Evolutionary conservation across 2,329 filamentous ascomycete species (phyloP).

Genomic region (Apiospora sp.): DNA sequence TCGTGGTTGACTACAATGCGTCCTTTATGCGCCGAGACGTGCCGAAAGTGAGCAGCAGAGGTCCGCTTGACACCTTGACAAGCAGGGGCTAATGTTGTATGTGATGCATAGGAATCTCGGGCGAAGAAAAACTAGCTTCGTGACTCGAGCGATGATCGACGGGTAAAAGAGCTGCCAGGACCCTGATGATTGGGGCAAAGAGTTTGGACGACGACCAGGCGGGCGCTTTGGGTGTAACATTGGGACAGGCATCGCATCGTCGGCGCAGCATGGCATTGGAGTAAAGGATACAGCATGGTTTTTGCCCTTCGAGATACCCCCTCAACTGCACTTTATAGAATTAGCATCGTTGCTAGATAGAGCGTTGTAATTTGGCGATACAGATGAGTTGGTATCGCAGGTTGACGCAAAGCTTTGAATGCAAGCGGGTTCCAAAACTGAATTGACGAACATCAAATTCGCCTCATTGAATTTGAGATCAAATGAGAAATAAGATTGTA

Average conservation of each 20-base stretch:
- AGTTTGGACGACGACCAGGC: neutral
- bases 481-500: neutral
- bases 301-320: constrained; percentile 8
- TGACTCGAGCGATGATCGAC: neutral
- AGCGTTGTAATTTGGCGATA: neutral
- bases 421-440: neutral
- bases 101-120: constrained; percentile 23
- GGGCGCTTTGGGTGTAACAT: constrained; percentile 1
- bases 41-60: constrained; percentile 55
- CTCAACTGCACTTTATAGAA: neutral
- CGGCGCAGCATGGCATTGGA: constrained; percentile 13
- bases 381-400: neutral
- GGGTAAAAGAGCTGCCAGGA: neutral
- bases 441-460: neutral
- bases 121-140: constrained; percentile 11
- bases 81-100: constrained; percentile 33
- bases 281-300: constrained; percentile 10
- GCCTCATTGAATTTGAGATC: neutral
- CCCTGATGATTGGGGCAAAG: neutral
- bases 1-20: constrained; percentile 68
- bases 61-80: constrained; percentile 36
- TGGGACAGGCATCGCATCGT: constrained; percentile 8
- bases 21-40: constrained; percentile 62
- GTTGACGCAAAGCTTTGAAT: neutral
- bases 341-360: constrained; percentile 8